phyloP scores from a whole-genome alignment of 2,329 filamentous ascomycete species.

The Chaetoscypha palmicola region DNA sequence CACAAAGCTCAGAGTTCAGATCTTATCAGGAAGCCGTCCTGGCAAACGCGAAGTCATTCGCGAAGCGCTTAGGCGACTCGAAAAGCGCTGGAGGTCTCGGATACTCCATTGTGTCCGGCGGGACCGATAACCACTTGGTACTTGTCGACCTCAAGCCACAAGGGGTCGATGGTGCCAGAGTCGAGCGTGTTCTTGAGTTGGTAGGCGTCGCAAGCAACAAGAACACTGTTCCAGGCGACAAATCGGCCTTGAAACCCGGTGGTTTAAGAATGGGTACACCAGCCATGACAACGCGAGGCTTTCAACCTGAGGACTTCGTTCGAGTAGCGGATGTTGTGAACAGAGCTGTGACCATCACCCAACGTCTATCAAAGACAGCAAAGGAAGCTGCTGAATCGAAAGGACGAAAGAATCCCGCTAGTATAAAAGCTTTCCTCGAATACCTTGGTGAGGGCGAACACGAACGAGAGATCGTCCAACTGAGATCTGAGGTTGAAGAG shows the following conservation, averaged over 20 bases:
- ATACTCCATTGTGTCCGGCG: conserved; percentile 86
- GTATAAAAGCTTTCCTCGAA: conserved; percentile 61
- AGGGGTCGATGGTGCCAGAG: conserved; percentile 77
- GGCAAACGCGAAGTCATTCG: conserved; percentile 83
- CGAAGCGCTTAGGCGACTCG: conserved; percentile 49
- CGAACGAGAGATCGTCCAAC: conserved; percentile 63
- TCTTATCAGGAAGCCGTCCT: conserved; percentile 88
- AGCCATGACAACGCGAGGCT: conserved; percentile 96
- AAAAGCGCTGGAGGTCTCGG: conserved; percentile 73
- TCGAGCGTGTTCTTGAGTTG: conserved; percentile 84
- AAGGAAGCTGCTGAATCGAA: conserved; percentile 61
- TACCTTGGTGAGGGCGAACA: conserved; percentile 61
- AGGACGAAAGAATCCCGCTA: conserved; percentile 57
- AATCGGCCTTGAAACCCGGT: conserved; percentile 85
- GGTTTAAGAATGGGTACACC: conserved; percentile 92
- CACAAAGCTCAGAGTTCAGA: conserved; percentile 81
- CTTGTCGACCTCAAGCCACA: conserved; percentile 87
- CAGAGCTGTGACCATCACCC: conserved; percentile 71
- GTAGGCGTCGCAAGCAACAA: conserved; percentile 98
- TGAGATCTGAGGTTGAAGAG: conserved; percentile 67
- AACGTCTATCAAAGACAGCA: conserved; percentile 66
- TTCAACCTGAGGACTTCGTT: conserved; percentile 79
- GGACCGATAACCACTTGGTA: conserved; percentile 96
- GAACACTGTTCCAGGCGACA: conserved; percentile 95
- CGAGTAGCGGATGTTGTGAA: conserved; percentile 82